Evolutionary conservation across 108 stramenopile genomes (phyloP).

Genomic region (Pseudonitzschia multistriata): DNA sequence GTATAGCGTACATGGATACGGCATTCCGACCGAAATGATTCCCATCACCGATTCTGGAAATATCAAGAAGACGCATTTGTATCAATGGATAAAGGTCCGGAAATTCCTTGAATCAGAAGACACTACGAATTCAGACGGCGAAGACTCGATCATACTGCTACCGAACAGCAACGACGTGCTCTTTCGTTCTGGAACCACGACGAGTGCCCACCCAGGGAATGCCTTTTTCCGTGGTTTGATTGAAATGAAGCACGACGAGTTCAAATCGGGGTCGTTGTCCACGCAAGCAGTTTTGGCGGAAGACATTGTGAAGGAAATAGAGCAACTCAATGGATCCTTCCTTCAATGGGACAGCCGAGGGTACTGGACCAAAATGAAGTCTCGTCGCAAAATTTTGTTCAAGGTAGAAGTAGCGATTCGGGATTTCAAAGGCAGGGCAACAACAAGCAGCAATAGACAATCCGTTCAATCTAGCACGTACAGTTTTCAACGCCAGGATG

Average conservation of each 20-base stretch:
- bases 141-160: neutral
- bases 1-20: neutral
- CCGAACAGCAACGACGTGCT: conserved; percentile 2
- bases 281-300: neutral
- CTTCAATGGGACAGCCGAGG: conserved; percentile 1
- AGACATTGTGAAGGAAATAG: neutral
- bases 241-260: neutral
- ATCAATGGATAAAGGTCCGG: conserved; percentile 12
- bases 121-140: neutral
- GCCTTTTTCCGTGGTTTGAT: neutral
- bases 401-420: neutral
- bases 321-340: neutral
- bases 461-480: neutral
- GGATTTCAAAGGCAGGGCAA: neutral
- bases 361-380: neutral
- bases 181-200: conserved; percentile 3
- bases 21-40: conserved; percentile 1
- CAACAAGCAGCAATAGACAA: neutral
- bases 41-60: conserved; percentile 7
- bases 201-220: neutral
- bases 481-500: conserved; percentile 1
- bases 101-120: conserved; percentile 1
- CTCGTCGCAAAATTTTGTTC: neutral
- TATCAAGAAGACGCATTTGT: neutral
- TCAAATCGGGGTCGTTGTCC: neutral